Evolutionary conservation across 305 asterid species (phyloP).

Genomic region (Solanum chacoense): DNA sequence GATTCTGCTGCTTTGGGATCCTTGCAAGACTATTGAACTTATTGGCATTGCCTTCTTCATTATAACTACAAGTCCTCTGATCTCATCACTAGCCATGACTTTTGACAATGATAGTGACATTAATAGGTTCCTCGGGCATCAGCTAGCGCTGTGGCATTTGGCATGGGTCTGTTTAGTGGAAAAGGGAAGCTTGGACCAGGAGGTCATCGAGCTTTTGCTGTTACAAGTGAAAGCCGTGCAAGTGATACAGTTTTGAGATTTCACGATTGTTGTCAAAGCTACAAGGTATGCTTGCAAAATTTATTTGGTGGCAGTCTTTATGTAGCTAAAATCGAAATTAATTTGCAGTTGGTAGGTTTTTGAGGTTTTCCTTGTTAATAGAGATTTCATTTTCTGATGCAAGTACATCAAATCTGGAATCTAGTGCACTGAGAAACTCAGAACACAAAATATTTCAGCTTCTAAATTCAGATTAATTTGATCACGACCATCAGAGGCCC

Average conservation of each 20-base stretch:
- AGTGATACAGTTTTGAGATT: constrained; percentile 82
- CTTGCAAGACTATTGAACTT: not conserved
- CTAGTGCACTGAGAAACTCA: not conserved
- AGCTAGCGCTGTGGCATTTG: constrained; percentile 96
- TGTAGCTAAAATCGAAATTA: not conserved
- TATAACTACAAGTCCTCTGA: not conserved
- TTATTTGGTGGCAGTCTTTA: not conserved
- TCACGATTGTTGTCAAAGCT: constrained; percentile 93
- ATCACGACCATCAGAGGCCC: not conserved
- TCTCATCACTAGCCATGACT: not conserved
- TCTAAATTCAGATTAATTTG: not conserved
- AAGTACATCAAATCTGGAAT: not conserved
- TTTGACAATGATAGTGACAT: not conserved
- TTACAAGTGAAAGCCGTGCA: constrained; percentile 90
- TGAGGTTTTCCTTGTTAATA: not conserved
- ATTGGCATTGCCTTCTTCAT: not conserved
- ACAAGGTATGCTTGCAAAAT: constrained; percentile 43
- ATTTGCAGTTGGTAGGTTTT: not conserved
- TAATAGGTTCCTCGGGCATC: constrained; percentile 84
- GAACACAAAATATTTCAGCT: not conserved
- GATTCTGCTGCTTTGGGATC: not conserved
- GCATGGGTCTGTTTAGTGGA: constrained; percentile 85
- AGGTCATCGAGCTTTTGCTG: constrained; percentile 85
- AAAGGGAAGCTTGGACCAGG: constrained; percentile 85
- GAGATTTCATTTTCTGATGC: not conserved